phyloP scores from a whole-genome alignment of 1,284 basidiomycete genomes.

The Ganoderma boninense region DNA sequence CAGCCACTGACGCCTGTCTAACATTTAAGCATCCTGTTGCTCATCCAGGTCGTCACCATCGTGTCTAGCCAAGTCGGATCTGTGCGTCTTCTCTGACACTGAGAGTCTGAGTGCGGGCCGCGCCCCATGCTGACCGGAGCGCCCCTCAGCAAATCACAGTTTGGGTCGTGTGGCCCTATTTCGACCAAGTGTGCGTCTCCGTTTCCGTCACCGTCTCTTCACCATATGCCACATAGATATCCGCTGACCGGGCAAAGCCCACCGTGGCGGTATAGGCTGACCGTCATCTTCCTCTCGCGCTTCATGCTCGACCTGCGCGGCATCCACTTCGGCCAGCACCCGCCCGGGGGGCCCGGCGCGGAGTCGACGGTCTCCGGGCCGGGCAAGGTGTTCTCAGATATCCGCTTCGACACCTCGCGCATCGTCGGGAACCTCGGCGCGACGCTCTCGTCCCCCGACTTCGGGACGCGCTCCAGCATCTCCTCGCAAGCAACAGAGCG shows the following conservation, averaged over 20 bases:
- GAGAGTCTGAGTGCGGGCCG: neutral
- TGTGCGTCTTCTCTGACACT: neutral
- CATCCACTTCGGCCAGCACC: slow-evolving; percentile 8
- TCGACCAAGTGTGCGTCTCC: slow-evolving; percentile 1
- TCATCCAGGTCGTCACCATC: slow-evolving; percentile 3
- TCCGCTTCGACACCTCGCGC: slow-evolving; percentile 10
- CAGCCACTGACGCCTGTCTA: neutral
- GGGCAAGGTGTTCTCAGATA: slow-evolving; percentile 3
- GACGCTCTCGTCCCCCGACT: slow-evolving; percentile 3
- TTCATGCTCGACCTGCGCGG: slow-evolving; percentile 21
- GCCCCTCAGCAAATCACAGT: neutral
- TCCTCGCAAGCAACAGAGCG: neutral
- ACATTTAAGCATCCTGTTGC: neutral
- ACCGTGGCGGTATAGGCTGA: neutral
- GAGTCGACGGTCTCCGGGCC: slow-evolving; percentile 1
- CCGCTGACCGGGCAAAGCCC: neutral
- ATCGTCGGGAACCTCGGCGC: slow-evolving; percentile 15
- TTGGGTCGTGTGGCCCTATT: neutral
- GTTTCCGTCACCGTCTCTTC: neutral
- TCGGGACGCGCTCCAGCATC: neutral
- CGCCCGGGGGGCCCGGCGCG: neutral
- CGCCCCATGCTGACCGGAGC: neutral
- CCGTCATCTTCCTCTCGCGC: slow-evolving; percentile 9
- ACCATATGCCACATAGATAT: neutral
- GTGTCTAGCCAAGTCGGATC: slow-evolving; percentile 4